A percentile compares a stretch with the other conserved stretches of the same genome.
Conservation (phyloP, 164 flowering plant genomes). For the Tetracentron sinense region DNA sequence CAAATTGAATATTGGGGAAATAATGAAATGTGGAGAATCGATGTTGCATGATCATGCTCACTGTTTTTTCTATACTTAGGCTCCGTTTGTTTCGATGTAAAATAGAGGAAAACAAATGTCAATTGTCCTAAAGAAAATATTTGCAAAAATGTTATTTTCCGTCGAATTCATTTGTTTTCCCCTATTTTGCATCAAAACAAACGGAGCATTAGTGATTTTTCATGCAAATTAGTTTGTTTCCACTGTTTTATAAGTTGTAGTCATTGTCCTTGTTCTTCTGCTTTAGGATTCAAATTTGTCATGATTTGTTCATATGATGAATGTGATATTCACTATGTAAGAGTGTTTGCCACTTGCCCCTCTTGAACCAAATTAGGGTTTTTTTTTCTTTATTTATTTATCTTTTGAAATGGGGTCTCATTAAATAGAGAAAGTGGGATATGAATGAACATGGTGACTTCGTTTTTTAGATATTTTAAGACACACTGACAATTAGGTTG, state of each 20-base stretch:
- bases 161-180: no score
- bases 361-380: conserved; percentile 8
- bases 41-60: conserved; percentile 21
- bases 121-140: no score
- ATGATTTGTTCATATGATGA: conserved; percentile 15
- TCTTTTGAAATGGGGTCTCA: no score
- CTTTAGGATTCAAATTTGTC: conserved; percentile 5
- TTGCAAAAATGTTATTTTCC: no score
- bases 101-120: no score
- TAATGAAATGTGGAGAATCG: conserved; percentile 32
- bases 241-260: conserved; percentile 20
- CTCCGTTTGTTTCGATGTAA: no score
- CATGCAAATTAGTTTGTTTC: conserved; percentile 24
- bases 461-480: no score
- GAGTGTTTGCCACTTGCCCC: conserved; percentile 21
- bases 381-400: background rate
- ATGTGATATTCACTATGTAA: conserved; percentile 20
- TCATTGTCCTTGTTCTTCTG: conserved; percentile 15
- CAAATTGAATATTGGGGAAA: background rate
- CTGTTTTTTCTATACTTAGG: background rate
- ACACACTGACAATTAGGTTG: no score
- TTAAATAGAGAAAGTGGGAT: no score
- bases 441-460: no score
- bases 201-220: conserved; percentile 34
- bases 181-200: no score